Evolutionary conservation across 2,329 filamentous ascomycete species (phyloP).

Genomic region (Periconia digitata): DNA sequence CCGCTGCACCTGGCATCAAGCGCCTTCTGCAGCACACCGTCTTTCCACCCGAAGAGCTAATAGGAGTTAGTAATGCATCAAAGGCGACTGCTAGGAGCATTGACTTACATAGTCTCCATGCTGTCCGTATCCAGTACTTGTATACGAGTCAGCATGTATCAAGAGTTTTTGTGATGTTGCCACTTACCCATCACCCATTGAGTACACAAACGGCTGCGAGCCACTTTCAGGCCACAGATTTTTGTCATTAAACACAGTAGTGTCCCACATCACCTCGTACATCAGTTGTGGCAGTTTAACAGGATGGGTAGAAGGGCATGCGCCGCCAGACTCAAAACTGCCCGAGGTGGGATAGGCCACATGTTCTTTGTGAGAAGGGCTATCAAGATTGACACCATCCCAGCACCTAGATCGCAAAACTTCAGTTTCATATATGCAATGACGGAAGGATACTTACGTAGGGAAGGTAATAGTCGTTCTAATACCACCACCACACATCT

Average conservation of each 20-base stretch:
- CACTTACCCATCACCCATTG: conserved; percentile 41
- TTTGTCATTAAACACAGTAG: conserved; percentile 27
- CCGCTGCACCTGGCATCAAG: conserved; percentile 40
- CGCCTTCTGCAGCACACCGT: conserved; percentile 48
- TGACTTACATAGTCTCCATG: conserved; percentile 21
- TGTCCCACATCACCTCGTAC: conserved; percentile 52
- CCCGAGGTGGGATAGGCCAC: conserved; percentile 36
- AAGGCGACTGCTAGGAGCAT: too few relatives aligned
- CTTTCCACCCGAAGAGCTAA: conserved; percentile 49
- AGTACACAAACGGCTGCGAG: conserved; percentile 29
- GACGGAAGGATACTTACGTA: conserved; percentile 28
- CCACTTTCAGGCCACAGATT: conserved; percentile 25
- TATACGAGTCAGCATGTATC: not conserved
- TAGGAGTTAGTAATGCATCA: not conserved
- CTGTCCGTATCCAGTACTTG: conserved; percentile 29
- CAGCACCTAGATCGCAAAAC: conserved; percentile 35
- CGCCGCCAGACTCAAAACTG: conserved; percentile 22
- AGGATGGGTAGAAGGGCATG: conserved; percentile 46
- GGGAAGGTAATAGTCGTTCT: conserved; percentile 52
- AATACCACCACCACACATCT: conserved; percentile 44
- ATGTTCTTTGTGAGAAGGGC: conserved; percentile 57
- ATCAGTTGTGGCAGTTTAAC: conserved; percentile 51
- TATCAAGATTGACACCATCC: conserved; percentile 54
- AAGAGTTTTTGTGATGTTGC: not conserved
- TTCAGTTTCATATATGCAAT: not conserved